These are phyloP conservation scores for Leccinum griseonigrum DNA, from an alignment of 1,284 basidiomycete species.

Conservation along the genomic window DNA sequence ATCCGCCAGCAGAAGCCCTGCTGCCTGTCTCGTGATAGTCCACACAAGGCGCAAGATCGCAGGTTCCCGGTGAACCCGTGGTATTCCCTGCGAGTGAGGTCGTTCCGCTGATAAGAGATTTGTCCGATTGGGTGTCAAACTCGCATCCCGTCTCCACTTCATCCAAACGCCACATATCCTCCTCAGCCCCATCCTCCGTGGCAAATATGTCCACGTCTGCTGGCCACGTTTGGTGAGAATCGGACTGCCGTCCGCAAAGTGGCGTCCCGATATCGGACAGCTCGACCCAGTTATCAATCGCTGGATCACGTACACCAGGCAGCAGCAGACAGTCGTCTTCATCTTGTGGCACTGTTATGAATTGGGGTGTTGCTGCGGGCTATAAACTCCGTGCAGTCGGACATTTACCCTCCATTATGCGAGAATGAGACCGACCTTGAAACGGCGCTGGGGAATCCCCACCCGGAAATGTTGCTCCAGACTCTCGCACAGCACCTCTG, in stretches of 20 bases:
- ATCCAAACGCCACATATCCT: constrained; percentile 13
- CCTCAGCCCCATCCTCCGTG: constrained; percentile 17
- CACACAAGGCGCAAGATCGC: neutral
- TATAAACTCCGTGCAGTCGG: constrained; percentile 9
- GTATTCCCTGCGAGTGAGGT: constrained; percentile 13
- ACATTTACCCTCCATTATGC: constrained; percentile 1
- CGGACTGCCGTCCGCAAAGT: neutral
- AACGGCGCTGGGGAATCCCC: constrained; percentile 42
- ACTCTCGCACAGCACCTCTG: constrained; percentile 40
- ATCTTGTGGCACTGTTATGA: constrained; percentile 9
- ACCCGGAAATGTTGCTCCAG: constrained; percentile 49
- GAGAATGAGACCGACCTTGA: constrained; percentile 45
- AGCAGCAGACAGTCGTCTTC: constrained; percentile 26
- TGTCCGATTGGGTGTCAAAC: constrained; percentile 16
- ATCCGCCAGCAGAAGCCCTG: constrained; percentile 11
- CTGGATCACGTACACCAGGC: constrained; percentile 5
- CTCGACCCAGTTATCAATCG: constrained; percentile 19
- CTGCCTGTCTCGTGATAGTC: neutral
- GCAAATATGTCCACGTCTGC: constrained; percentile 18
- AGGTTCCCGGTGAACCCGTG: neutral
- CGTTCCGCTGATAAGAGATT: constrained; percentile 29
- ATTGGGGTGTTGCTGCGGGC: constrained; percentile 13
- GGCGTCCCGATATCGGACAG: constrained; percentile 12
- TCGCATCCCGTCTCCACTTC: constrained; percentile 13
- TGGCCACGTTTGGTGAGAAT: neutral